Percentiles rank a stretch among this genome's conserved stretches.
phyloP scores from a whole-genome alignment of 139 green algal species.

The Nannochloris sp. region DNA sequence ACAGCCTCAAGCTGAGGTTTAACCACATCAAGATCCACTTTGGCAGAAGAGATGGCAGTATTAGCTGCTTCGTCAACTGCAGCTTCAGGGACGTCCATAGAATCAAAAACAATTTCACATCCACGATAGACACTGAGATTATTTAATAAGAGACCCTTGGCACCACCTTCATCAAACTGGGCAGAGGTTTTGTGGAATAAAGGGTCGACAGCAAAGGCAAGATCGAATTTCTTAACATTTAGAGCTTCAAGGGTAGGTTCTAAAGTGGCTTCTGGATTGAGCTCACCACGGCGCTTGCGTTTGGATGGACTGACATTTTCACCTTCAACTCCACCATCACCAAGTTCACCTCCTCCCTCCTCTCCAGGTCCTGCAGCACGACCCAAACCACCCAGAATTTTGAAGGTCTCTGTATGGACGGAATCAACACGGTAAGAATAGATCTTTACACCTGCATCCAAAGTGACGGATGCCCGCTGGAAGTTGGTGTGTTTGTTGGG shows the following conservation, averaged over 20 bases:
- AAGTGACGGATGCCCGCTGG: conserved; percentile 72
- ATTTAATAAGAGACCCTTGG: conserved; percentile 67
- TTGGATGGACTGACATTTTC: conserved; percentile 5
- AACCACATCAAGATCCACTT: conserved; percentile 26
- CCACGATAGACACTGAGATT: conserved; percentile 60
- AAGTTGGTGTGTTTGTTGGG: conserved; percentile 70
- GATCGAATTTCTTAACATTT: conserved; percentile 71
- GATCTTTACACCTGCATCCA: conserved; percentile 89
- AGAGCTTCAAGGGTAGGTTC: conserved; percentile 57
- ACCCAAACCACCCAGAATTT: conserved; percentile 56
- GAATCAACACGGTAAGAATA: conserved; percentile 82
- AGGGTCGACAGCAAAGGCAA: conserved; percentile 61
- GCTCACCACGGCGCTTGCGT: conserved; percentile 14
- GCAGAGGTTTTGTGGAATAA: conserved; percentile 81
- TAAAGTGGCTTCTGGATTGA: conserved; percentile 46
- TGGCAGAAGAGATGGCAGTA: background rate
- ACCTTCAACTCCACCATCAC: conserved; percentile 19
- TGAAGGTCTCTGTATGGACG: conserved; percentile 72
- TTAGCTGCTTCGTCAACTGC: conserved; percentile 1
- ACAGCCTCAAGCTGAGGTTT: conserved; percentile 17
- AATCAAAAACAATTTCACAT: conserved; percentile 75
- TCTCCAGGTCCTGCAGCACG: conserved; percentile 19
- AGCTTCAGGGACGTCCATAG: conserved; percentile 46
- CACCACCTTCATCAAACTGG: conserved; percentile 82
- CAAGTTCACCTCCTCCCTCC: conserved; percentile 7